These are phyloP conservation scores for Tetrahymena elliotti DNA, from an alignment of 73 alveolate genomes.

Conservation along the genomic window DNA sequence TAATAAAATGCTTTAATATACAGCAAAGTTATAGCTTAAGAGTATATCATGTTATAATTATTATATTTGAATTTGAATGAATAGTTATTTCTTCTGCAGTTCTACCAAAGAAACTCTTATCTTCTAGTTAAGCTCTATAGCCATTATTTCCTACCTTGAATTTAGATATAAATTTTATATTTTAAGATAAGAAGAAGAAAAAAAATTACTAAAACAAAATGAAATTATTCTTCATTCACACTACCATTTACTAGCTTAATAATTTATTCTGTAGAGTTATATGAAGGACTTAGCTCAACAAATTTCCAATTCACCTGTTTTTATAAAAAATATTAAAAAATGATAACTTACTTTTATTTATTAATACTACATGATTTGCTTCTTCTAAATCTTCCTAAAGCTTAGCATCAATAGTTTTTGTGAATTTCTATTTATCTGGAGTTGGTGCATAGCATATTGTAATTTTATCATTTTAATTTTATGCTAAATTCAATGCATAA, in stretches of 20 bases:
- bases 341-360: not conserved
- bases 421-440: constrained; percentile 16
- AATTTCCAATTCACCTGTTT: constrained; percentile 15
- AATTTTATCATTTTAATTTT: constrained; percentile 16
- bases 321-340: not conserved
- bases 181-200: not conserved
- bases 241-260: constrained; percentile 3
- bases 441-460: constrained; percentile 36
- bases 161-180: not conserved
- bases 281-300: constrained; percentile 12
- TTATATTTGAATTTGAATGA: constrained; percentile 17
- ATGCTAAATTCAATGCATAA: constrained; percentile 4
- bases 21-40: no score
- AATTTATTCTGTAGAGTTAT: not conserved
- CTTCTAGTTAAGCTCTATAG: constrained; percentile 35
- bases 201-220: not conserved
- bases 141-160: constrained; percentile 16
- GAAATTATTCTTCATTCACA: constrained; percentile 6
- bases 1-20: no score
- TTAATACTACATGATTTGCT: not conserved
- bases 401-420: constrained; percentile 5
- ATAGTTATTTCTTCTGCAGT: constrained; percentile 16
- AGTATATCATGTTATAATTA: constrained; percentile 16
- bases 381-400: constrained; percentile 7
- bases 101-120: constrained; percentile 13